Evolutionary conservation across 2,329 filamentous ascomycete species (phyloP).

Genomic region (Clonostachys rosea): DNA sequence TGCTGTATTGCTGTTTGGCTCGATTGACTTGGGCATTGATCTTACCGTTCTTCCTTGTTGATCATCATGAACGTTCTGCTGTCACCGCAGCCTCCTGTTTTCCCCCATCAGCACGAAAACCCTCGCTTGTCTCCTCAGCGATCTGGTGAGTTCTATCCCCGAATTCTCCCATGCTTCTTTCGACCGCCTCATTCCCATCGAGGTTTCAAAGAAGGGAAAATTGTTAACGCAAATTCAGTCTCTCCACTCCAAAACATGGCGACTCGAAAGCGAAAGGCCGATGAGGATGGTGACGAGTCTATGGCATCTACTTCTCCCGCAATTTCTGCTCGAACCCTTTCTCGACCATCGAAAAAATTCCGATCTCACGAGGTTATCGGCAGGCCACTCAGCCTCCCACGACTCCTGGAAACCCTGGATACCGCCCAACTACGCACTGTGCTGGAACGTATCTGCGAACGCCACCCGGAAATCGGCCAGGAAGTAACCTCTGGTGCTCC

Average conservation of each 20-base stretch:
- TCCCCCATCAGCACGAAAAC: slow-evolving; percentile 54
- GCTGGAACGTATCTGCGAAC: slow-evolving; percentile 86
- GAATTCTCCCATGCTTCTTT: not conserved
- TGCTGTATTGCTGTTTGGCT: not conserved
- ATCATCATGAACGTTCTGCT: slow-evolving; percentile 58
- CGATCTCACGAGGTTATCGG: slow-evolving; percentile 60
- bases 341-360: slow-evolving; percentile 59
- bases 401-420: slow-evolving; percentile 92
- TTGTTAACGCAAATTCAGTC: slow-evolving; percentile 11
- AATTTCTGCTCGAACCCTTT: slow-evolving; percentile 62
- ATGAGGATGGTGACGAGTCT: slow-evolving; percentile 78
- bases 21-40: not conserved
- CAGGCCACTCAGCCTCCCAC: slow-evolving; percentile 51
- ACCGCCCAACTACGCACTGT: slow-evolving; percentile 78
- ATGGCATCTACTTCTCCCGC: slow-evolving; percentile 85
- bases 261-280: slow-evolving; percentile 80
- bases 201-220: not conserved
- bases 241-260: slow-evolving; percentile 48
- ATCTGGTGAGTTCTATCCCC: slow-evolving; percentile 42
- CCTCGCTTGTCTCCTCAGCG: slow-evolving; percentile 49
- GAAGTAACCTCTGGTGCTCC: slow-evolving; percentile 83
- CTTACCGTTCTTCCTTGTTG: not conserved
- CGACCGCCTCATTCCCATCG: not conserved
- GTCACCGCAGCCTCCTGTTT: slow-evolving; percentile 53
- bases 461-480: slow-evolving; percentile 78